Percentiles rank a stretch among this genome's conserved stretches.
These are phyloP conservation scores for Pseudocercospora fijiensis DNA, from an alignment of 2,329 filamentous ascomycete species.

Conservation along the genomic window DNA sequence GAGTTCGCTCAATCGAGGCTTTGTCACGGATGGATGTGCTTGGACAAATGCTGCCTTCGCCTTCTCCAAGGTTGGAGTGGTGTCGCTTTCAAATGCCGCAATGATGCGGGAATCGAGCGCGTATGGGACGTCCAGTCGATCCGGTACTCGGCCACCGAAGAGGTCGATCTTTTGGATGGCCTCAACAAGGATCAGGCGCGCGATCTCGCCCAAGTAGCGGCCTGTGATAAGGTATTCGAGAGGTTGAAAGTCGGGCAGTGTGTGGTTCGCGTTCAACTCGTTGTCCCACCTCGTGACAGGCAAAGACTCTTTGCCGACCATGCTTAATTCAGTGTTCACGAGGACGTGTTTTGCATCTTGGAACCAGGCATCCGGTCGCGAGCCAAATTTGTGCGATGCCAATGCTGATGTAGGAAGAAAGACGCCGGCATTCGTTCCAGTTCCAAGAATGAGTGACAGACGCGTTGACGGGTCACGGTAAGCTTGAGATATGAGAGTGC, in stretches of 20 bases:
- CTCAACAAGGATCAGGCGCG: slow-evolving; percentile 60
- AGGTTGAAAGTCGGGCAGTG: slow-evolving; percentile 62
- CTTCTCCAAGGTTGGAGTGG: slow-evolving; percentile 40
- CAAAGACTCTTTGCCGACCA: slow-evolving; percentile 61
- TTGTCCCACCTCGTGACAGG: slow-evolving; percentile 64
- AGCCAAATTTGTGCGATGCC: slow-evolving; percentile 56
- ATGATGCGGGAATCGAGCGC: slow-evolving; percentile 60
- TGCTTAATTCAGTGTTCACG: slow-evolving; percentile 65
- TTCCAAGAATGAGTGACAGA: slow-evolving; percentile 64
- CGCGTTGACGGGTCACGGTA: slow-evolving; percentile 61
- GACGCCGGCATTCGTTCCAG: slow-evolving; percentile 64
- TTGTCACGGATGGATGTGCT: slow-evolving; percentile 48
- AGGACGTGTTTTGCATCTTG: slow-evolving; percentile 60
- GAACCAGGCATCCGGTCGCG: slow-evolving; percentile 56
- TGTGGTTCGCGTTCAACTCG: slow-evolving; percentile 56
- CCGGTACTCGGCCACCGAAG: slow-evolving; percentile 58
- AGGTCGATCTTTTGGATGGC: slow-evolving; percentile 56
- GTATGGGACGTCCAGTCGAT: slow-evolving; percentile 56
- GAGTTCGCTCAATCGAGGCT: slow-evolving; percentile 43
- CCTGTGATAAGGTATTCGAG: slow-evolving; percentile 65
- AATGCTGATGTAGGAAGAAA: slow-evolving; percentile 59
- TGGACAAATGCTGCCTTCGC: slow-evolving; percentile 52
- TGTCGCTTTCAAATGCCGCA: slow-evolving; percentile 56
- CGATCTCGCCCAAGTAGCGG: slow-evolving; percentile 63
- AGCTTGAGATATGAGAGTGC: slow-evolving; percentile 61